Base-by-base conservation (phyloP, 352 stramenopile species). In the Pythium biforme region DNA sequence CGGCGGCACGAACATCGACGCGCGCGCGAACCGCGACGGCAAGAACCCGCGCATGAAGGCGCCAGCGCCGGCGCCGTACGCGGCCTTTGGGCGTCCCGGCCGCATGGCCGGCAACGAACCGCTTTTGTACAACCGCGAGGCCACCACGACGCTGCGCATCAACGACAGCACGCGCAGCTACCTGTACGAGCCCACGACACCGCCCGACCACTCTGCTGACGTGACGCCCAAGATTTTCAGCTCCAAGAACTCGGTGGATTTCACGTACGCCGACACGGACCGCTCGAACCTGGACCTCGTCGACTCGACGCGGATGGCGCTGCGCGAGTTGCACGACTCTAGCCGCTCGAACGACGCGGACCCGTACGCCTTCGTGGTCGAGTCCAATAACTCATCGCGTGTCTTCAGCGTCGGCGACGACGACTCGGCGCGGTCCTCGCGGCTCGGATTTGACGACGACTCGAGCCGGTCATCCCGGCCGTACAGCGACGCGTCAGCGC, bases 171-270 rank as follows among this genome's bases (percentile, higher is more conserved):
- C 66, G 41, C 46, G 63, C 9, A 77, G 73, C 56, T 80, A 66
- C 27, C 39, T 62, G 34, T 66, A 63, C 33, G 64, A 72, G 15
- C 31, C 50, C 29, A 53, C 29, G 19, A 27, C 52, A 17, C 31
- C 56, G 6, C 39, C 53, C 2, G 34, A 61, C n/a, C 39, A 19
- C 9, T 12, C 25, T 26, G 29, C 33, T 8, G 31, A 26, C 12
- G 27, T 45, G 7, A 39, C 49, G 14, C 61, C 43, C 10, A 66
- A 70, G 31, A 74, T 81, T 33, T 73, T 66, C 39, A 46, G 59
- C n/a, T 71, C 68, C 22, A 59, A 62, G 3, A 72, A 76, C 51
- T 72, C 70, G 3, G 48, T 80, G n/a, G 73, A 77, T 49, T 77
- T 80, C 49, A 58, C 68, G 15, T 80, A 77, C 33, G 48, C 63